phyloP scores from a whole-genome alignment of 2,329 filamentous ascomycete species.

The Didymosphaeria variabile region DNA sequence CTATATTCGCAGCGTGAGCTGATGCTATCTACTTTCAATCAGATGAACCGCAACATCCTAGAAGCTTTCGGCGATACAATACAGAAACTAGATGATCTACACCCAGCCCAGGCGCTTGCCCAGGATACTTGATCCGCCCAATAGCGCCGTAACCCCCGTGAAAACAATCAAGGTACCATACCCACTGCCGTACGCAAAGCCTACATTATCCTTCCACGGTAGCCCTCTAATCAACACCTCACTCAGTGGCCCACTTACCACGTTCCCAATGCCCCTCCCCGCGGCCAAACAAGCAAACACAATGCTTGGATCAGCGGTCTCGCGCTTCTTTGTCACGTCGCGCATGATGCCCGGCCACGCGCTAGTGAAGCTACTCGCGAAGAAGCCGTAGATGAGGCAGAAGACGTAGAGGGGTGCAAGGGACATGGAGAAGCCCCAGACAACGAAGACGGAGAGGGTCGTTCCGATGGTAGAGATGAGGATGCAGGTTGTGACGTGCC shows the following conservation, averaged over 20 bases:
- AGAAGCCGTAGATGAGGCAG: constrained; percentile 47
- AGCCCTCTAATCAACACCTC: constrained; percentile 50
- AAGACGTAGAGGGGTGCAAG: constrained; percentile 45
- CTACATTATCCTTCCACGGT: constrained; percentile 4
- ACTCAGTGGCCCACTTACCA: constrained; percentile 60
- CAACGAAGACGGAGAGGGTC: constrained; percentile 52
- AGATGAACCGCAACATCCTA: background rate
- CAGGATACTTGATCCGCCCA: constrained; percentile 21
- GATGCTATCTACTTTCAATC: background rate
- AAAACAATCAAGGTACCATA: constrained; percentile 53
- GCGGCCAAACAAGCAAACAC: constrained; percentile 57
- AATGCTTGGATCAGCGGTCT: constrained; percentile 48
- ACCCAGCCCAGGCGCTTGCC: constrained; percentile 10
- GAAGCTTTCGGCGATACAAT: background rate
- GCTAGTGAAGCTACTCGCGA: constrained; percentile 38
- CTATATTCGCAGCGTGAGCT: background rate
- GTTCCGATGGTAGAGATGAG: constrained; percentile 54
- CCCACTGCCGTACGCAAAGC: constrained; percentile 45
- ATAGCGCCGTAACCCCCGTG: constrained; percentile 47
- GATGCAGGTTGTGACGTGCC: constrained; percentile 53
- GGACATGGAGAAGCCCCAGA: constrained; percentile 58
- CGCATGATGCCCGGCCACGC: constrained; percentile 40
- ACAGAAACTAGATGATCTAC: background rate
- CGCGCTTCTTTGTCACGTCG: constrained; percentile 27
- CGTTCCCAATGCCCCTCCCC: constrained; percentile 60